A percentile compares a stretch with the other conserved stretches of the same genome.
Evolutionary conservation across 2,329 filamentous ascomycete genomes (phyloP).

Genomic region (Fusarium virguliforme): DNA sequence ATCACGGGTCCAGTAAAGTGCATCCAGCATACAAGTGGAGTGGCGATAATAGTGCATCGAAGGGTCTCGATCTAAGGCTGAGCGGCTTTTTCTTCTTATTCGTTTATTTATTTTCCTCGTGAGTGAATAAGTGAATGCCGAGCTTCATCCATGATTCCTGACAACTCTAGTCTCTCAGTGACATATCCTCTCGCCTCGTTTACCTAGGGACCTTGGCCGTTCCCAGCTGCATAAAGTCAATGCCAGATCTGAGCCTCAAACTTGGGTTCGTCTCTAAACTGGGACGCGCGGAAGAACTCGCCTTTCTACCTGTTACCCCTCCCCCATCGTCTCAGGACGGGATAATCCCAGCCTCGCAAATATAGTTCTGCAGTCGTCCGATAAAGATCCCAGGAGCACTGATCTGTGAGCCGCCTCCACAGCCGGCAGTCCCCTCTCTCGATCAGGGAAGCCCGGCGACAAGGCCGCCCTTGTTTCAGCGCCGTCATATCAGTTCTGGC

Average conservation of each 20-base stretch:
- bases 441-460: slow-evolving; percentile 9
- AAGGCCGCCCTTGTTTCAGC: slow-evolving; percentile 42
- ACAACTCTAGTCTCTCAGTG: neutral
- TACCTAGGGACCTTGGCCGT: slow-evolving; percentile 11
- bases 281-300: neutral
- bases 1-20: slow-evolving; percentile 30
- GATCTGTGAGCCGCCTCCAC: neutral
- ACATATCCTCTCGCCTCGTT: slow-evolving; percentile 9
- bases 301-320: neutral
- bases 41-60: slow-evolving; percentile 20
- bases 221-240: slow-evolving; percentile 3
- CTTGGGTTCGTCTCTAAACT: neutral
- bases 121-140: slow-evolving; percentile 20
- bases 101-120: no score
- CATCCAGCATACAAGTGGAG: slow-evolving; percentile 24
- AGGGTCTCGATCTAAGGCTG: slow-evolving; percentile 21
- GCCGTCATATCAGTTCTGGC: slow-evolving; percentile 32
- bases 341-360: slow-evolving; percentile 1
- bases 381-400: slow-evolving; percentile 11
- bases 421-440: slow-evolving; percentile 12
- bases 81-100: slow-evolving; percentile 6
- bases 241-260: slow-evolving; percentile 13
- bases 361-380: neutral
- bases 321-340: neutral
- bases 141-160: slow-evolving; percentile 20